A percentile compares a stretch with the other conserved stretches of the same genome.
These are phyloP conservation scores for Hyaloperonospora arabidopsidis DNA, from an alignment of 352 stramenopile species.

Conservation along the genomic window DNA sequence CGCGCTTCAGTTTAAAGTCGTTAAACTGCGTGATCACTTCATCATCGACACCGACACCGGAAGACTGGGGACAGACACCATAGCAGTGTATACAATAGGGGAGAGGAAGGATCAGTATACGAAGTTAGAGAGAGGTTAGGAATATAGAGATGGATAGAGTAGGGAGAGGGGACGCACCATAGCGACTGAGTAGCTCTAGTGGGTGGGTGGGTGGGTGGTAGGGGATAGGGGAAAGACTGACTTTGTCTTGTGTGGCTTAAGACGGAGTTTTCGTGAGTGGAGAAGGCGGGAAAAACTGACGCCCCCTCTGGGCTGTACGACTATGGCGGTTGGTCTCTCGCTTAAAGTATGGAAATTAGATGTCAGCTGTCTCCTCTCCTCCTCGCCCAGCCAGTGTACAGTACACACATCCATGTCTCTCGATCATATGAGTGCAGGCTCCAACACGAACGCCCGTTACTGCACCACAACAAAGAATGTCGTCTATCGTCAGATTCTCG, in stretches of 20 bases:
- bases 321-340: slow-evolving; percentile 4
- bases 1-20: slow-evolving; percentile 92
- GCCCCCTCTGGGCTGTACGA: not conserved
- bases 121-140: no score
- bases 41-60: slow-evolving; percentile 89
- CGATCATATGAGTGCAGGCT: no score
- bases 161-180: slow-evolving; percentile 20
- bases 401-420: slow-evolving; percentile 17
- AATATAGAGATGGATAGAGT: not conserved
- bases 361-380: slow-evolving; percentile 20
- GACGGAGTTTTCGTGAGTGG: slow-evolving; percentile 28
- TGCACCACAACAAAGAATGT: no score
- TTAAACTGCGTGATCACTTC: slow-evolving; percentile 91
- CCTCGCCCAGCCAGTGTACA: slow-evolving; percentile 6
- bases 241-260: slow-evolving; percentile 16
- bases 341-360: slow-evolving; percentile 24
- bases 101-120: no score
- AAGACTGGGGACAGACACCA: slow-evolving; percentile 62
- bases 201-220: not conserved
- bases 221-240: no score
- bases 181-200: slow-evolving; percentile 6
- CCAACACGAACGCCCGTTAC: no score
- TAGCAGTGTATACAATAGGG: no score
- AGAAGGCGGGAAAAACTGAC: slow-evolving; percentile 13
- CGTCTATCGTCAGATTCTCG: no score